A percentile compares a stretch with the other conserved stretches of the same genome.
These are phyloP conservation scores for Xerocomellus intermedius DNA, from an alignment of 768 basidiomycete species.

Conservation along the genomic window DNA sequence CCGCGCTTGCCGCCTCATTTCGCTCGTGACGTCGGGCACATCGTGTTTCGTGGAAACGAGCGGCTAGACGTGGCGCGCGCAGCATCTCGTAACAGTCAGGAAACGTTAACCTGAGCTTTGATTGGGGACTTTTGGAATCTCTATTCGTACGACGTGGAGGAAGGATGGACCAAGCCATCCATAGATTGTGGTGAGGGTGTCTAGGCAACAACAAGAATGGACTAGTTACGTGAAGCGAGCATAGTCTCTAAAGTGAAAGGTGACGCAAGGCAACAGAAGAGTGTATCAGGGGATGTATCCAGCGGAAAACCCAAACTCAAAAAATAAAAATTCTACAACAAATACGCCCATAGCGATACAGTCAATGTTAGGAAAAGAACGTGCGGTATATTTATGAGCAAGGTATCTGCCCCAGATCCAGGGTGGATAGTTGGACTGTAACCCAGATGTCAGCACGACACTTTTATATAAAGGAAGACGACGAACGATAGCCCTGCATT, in stretches of 20 bases:
- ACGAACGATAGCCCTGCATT: slow-evolving; percentile 60
- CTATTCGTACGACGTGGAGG: neutral
- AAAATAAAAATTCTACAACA: slow-evolving; percentile 19
- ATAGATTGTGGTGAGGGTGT: neutral
- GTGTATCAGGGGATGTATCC: neutral
- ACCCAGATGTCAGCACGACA: slow-evolving; percentile 4
- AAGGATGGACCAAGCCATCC: neutral
- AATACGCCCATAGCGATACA: slow-evolving; percentile 15
- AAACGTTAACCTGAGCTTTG: neutral
- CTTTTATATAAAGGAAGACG: neutral
- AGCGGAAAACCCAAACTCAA: neutral
- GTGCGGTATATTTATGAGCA: slow-evolving; percentile 13
- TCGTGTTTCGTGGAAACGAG: slow-evolving; percentile 65
- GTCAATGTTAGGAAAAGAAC: slow-evolving; percentile 18
- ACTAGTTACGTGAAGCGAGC: neutral
- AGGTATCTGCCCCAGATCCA: slow-evolving; percentile 18
- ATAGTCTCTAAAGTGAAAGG: neutral
- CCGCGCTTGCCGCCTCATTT: slow-evolving; percentile 59
- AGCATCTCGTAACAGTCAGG: neutral
- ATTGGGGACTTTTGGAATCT: neutral
- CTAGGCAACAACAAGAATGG: neutral
- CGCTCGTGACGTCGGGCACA: slow-evolving; percentile 61
- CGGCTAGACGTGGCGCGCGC: slow-evolving; percentile 23
- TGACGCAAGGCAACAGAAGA: slow-evolving; percentile 2
- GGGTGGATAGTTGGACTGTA: slow-evolving; percentile 33